Base-by-base conservation (phyloP, 768 basidiomycete species). In the Suillus clintonianus region DNA sequence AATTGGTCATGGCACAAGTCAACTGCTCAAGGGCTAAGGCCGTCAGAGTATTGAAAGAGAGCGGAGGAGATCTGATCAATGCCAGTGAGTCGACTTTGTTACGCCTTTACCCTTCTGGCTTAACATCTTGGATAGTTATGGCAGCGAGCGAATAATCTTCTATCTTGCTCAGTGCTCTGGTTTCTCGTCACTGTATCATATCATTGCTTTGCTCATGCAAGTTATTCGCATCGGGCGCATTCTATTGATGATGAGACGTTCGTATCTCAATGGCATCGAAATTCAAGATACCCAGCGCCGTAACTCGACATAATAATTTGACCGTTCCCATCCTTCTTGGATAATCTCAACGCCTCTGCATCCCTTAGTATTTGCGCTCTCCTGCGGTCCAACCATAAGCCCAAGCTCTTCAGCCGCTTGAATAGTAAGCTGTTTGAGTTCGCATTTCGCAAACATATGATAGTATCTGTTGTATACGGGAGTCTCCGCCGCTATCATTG, bases 51-150 rank as follows among this genome's bases (percentile, higher is more conserved):
- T 79, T 99, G 76, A 95, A 93, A 81, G 94, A 95, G 70, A 93
- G 88, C 69, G 90, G 91, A 59, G 95, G 95, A 43, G 96, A 99
- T 80, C 76, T 99, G 76, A 96, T 97, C 82, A 96, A 95, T 78
- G 96, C 95, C 65, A 97, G 95, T 97, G 75, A 77, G 95, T 92
- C 24, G 57, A 51, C 62, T 55, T 56, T 32, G 62, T 34, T 59
- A 15, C 39, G 60, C 14, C 37, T 41, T 54, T 39, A 43, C 3
- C 24, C 14, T 48, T 36, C 68, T 48, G 27, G 24, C 42, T 68
- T 76, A 56, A 65, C 41, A 2, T n/a, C 17, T 30, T 64, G 60
- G 60, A 15, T 65, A 95, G 93, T 95, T 77, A 95, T 95, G 94
- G 91, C 94, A 11, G 93, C 94, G 69, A 93, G 90, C 87, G 91